phyloP scores from a whole-genome alignment of 2,329 filamentous ascomycete genomes.

The Alternaria novae-zelandiae region DNA sequence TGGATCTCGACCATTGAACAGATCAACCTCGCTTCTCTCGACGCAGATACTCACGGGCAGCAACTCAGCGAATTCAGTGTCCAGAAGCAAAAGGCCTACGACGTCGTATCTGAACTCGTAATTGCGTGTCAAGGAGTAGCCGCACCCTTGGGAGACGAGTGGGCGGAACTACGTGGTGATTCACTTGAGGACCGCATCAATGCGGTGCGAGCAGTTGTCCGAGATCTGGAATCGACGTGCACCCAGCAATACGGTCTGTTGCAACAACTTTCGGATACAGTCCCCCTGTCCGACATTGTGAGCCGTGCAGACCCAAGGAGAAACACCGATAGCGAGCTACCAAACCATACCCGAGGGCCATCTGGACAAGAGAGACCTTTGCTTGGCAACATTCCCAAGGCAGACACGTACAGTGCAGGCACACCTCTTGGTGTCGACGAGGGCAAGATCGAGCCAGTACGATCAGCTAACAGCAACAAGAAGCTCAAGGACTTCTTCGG shows the following conservation, averaged over 20 bases:
- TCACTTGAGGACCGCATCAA: conserved; percentile 85
- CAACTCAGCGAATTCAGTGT: conserved; percentile 85
- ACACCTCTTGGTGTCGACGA: conserved; percentile 35
- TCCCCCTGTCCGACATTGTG: conserved; percentile 56
- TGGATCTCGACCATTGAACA: conserved; percentile 93
- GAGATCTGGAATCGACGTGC: conserved; percentile 83
- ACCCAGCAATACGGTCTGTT: conserved; percentile 88
- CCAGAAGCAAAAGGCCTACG: conserved; percentile 93
- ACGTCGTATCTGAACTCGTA: conserved; percentile 88
- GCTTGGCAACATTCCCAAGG: conserved; percentile 62
- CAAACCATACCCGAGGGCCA: conserved; percentile 34
- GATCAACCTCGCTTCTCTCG: conserved; percentile 82
- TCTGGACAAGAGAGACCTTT: conserved; percentile 52
- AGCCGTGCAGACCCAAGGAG: conserved; percentile 46
- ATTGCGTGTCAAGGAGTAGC: conserved; percentile 90
- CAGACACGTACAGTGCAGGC: conserved; percentile 71
- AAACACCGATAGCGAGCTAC: conserved; percentile 51
- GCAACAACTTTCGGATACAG: conserved; percentile 83
- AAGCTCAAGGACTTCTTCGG: conserved; percentile 61
- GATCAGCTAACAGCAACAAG: conserved; percentile 51
- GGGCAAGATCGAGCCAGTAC: conserved; percentile 43
- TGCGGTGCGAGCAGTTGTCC: conserved; percentile 76
- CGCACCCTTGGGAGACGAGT: conserved; percentile 90
- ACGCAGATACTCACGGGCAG: conserved; percentile 79
- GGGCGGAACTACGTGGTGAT: conserved; percentile 90